Percentiles rank a stretch among this genome's conserved stretches.
Conservation (phyloP, 768 basidiomycete genomes). For the Rhizopogon rudus region DNA sequence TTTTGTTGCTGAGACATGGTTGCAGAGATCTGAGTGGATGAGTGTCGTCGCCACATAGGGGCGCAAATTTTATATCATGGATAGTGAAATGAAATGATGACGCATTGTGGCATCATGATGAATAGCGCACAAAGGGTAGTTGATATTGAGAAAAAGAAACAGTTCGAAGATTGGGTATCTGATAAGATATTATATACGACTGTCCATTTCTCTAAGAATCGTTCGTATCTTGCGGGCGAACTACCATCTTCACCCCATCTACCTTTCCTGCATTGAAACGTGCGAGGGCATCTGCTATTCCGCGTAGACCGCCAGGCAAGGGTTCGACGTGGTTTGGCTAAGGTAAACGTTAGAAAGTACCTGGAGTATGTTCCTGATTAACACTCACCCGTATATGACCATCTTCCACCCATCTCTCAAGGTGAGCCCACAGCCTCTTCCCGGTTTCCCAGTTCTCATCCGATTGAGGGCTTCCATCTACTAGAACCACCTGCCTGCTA, state of each 20-base stretch:
- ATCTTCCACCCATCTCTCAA: slow-evolving; percentile 24
- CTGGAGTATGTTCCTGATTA: neutral
- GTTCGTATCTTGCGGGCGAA: slow-evolving; percentile 32
- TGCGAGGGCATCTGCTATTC: slow-evolving; percentile 37
- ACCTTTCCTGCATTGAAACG: slow-evolving; percentile 36
- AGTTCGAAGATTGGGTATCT: neutral
- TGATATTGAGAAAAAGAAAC: neutral
- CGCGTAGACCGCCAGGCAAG: slow-evolving; percentile 37
- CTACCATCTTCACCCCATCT: slow-evolving; percentile 41
- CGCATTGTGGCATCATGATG: neutral
- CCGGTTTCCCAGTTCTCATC: slow-evolving; percentile 31
- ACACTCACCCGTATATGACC: slow-evolving; percentile 25
- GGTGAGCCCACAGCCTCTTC: slow-evolving; percentile 23
- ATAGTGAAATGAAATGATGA: neutral
- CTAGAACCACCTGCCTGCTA: slow-evolving; percentile 24
- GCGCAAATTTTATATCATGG: neutral
- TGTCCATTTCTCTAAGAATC: neutral
- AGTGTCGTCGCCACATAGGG: neutral
- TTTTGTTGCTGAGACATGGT: slow-evolving; percentile 25
- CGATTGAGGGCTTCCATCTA: slow-evolving; percentile 27
- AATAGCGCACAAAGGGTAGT: neutral
- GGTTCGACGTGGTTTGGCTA: slow-evolving; percentile 42
- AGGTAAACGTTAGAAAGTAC: neutral
- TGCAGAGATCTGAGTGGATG: neutral
- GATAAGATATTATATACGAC: neutral